phyloP scores from a whole-genome alignment of 2,329 filamentous ascomycete genomes.

The Thielaviopsis musarum region DNA sequence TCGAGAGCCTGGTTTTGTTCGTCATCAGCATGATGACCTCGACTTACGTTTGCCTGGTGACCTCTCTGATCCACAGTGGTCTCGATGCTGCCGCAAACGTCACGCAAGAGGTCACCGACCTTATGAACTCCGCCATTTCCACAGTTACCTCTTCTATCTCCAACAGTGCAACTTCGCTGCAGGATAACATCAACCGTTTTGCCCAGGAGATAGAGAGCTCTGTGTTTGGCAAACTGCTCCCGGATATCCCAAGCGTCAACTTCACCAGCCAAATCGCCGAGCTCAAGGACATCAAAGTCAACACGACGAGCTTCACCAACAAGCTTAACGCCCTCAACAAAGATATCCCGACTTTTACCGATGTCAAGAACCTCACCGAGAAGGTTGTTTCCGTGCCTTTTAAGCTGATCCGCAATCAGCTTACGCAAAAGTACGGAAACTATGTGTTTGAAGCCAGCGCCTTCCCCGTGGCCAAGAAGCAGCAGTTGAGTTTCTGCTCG shows the following conservation, averaged over 20 bases:
- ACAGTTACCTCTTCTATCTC: slow-evolving; percentile 44
- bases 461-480: slow-evolving; percentile 72
- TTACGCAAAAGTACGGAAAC: slow-evolving; percentile 52
- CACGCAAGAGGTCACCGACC: slow-evolving; percentile 34
- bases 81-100: slow-evolving; percentile 47
- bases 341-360: slow-evolving; percentile 64
- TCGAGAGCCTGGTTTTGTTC: slow-evolving; percentile 80
- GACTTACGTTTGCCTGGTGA: slow-evolving; percentile 81
- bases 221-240: slow-evolving; percentile 33
- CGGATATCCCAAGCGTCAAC: slow-evolving; percentile 37
- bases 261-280: slow-evolving; percentile 46
- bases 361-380: slow-evolving; percentile 70
- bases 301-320: slow-evolving; percentile 47
- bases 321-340: slow-evolving; percentile 57
- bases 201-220: slow-evolving; percentile 24
- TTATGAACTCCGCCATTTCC: slow-evolving; percentile 32
- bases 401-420: slow-evolving; percentile 53
- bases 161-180: slow-evolving; percentile 32
- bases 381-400: slow-evolving; percentile 64
- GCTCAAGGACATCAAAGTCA: slow-evolving; percentile 52
- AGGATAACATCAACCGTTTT: slow-evolving; percentile 33
- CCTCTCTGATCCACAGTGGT: slow-evolving; percentile 63
- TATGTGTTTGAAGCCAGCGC: slow-evolving; percentile 64
- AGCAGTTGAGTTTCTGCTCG: slow-evolving; percentile 74
- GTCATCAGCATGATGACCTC: slow-evolving; percentile 81